Percentiles rank a stretch among this genome's conserved stretches.
phyloP scores from a whole-genome alignment of 1,284 basidiomycete species.

The Irpex rosettiformis region DNA sequence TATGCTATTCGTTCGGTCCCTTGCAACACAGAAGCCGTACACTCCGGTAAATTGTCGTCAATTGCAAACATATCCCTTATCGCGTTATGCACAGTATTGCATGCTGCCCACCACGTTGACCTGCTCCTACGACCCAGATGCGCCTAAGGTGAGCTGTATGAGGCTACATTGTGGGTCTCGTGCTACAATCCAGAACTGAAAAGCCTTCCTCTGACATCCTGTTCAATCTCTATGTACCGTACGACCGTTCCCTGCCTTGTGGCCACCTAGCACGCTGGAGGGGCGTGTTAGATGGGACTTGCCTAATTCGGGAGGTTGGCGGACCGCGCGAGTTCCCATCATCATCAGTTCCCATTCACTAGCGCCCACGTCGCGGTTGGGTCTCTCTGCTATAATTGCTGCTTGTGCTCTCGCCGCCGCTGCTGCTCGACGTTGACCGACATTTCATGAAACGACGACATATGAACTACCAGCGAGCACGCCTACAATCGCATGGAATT shows the following conservation, averaged over 20 bases:
- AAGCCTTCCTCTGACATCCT: too few relatives aligned
- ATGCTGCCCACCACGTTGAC: background rate
- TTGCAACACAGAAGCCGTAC: too few relatives aligned
- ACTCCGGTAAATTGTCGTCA: too few relatives aligned
- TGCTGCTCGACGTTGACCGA: background rate
- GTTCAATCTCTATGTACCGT: too few relatives aligned
- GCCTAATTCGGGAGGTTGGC: background rate
- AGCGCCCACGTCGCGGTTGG: background rate
- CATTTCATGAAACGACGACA: slow-evolving; percentile 6
- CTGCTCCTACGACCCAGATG: background rate
- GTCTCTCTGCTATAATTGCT: too few relatives aligned
- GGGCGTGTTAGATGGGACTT: background rate
- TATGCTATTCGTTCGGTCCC: too few relatives aligned
- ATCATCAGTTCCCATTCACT: background rate
- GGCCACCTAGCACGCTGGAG: background rate
- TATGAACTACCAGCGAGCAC: slow-evolving; percentile 12
- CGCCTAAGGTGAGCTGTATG: background rate
- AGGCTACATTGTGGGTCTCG: background rate
- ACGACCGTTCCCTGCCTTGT: background rate
- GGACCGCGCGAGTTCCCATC: background rate
- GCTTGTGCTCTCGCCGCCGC: too few relatives aligned
- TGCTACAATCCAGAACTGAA: background rate
- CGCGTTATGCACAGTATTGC: too few relatives aligned
- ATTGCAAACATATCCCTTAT: too few relatives aligned
- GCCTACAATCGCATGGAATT: slow-evolving; percentile 13